Evolutionary conservation across 2,329 filamentous ascomycete genomes (phyloP), one percentile per base, ranked within the genome.

Genomic region (Magnaporthales sp.): DNA sequence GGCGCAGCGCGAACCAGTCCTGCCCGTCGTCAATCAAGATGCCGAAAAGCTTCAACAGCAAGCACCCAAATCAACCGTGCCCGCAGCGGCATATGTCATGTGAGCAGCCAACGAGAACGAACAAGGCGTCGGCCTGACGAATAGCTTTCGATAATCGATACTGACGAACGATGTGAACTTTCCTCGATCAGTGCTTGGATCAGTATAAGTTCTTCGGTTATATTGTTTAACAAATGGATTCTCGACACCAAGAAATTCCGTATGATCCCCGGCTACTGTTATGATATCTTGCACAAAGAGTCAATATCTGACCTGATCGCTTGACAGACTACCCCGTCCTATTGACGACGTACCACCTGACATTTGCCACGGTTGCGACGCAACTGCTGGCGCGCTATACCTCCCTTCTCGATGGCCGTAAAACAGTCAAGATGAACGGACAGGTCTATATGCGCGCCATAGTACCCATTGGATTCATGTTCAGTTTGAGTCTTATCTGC

Each of bases 161-260:
- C 32, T 22, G 29, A 51, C 30, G 27, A 56, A 63, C 46, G 27
- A 54, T 15, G 9, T 13, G 15, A 30, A 5, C 58, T 13, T 32
- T 31, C 46, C 26, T 9, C 24, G 15, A 60, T 58, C 78, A 97
- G 93, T 73, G 84, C 89, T 72, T 99, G 95, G 95, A 98, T 99
- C 76, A 83, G 89, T 68, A 84, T 97, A 77, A 96, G 92, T 75
- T 97, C 93, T 60, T 92, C 90, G 73, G 93, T 98, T 76, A 99
- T 99, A 77, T 84, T 99, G 69, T 98, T 97, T 89, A 98, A 99
- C 89, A 99, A 99, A 87, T 97, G 92, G 88, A 92, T 99, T 74
- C 86, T 98, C 69, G 89, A 94, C 74, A 93, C 90, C 54, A 85
- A 90, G 70, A 85, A 91, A 70, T 97, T 97, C 83, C 86, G 90